A percentile compares a stretch with the other conserved stretches of the same genome.
phyloP scores from a whole-genome alignment of 2,329 filamentous ascomycete species.

The Sclerotinia glacialis region DNA sequence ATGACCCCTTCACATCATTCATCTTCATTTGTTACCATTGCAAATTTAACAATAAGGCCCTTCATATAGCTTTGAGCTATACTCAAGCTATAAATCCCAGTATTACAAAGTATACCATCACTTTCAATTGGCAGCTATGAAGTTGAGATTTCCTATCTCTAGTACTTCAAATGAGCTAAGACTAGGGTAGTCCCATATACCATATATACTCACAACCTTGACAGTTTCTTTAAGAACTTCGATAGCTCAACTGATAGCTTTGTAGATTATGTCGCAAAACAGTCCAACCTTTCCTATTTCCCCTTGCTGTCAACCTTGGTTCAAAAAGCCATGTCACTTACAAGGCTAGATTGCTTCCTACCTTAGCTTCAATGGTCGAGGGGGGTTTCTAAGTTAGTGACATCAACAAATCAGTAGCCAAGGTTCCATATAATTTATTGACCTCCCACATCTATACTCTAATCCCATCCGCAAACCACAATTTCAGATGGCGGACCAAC shows the following conservation, averaged over 20 bases:
- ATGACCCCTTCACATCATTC: not conserved
- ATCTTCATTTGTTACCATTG: too few relatives aligned
- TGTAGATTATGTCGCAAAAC: not conserved
- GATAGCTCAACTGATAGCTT: not conserved
- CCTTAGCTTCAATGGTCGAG: not conserved
- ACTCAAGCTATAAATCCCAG: not conserved
- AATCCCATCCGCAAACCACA: not conserved
- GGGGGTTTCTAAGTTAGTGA: not conserved
- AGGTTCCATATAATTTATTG: not conserved
- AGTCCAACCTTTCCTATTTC: too few relatives aligned
- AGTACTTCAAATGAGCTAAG: not conserved
- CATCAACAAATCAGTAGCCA: not conserved
- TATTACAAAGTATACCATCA: not conserved
- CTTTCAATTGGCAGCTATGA: too few relatives aligned
- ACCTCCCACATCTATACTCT: not conserved
- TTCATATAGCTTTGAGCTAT: too few relatives aligned
- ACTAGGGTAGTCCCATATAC: not conserved
- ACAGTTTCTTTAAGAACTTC: not conserved
- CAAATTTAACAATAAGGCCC: not conserved
- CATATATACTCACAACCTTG: not conserved
- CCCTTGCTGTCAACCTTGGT: not conserved
- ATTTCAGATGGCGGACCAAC: not conserved
- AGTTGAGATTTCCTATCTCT: not conserved
- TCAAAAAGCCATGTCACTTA: not conserved
- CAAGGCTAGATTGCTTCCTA: not conserved